Evolutionary conservation across 129 eudicot species (phyloP).

Genomic region (Centrapalus pauciflorus): DNA sequence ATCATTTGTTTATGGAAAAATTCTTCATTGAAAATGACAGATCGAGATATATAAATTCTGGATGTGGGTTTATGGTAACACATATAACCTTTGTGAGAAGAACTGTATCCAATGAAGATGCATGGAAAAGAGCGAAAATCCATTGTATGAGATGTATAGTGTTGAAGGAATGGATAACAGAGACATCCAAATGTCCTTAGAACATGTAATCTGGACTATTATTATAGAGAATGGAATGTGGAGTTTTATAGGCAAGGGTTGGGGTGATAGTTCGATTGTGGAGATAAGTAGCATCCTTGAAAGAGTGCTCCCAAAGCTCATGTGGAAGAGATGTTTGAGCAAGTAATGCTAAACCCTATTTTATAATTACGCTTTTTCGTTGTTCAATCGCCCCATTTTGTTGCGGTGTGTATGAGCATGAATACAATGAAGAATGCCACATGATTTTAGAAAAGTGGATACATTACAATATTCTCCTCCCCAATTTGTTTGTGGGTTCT

Average conservation of each 20-base stretch:
- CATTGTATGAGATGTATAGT: background rate
- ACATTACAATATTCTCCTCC: background rate
- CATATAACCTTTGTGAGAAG: background rate
- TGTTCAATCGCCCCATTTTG: background rate
- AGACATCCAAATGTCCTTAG: background rate
- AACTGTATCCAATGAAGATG: background rate
- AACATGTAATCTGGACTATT: no score
- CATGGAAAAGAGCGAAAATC: background rate
- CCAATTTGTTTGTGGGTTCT: background rate
- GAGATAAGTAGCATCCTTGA: background rate
- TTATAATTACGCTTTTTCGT: background rate
- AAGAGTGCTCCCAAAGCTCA: background rate
- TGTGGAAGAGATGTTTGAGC: background rate
- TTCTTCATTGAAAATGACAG: background rate
- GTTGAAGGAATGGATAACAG: background rate
- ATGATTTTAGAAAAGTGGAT: background rate
- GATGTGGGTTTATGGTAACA: background rate
- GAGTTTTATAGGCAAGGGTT: background rate
- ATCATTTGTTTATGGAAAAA: no score
- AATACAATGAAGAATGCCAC: background rate
- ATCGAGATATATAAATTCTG: background rate
- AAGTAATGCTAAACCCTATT: background rate
- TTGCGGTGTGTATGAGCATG: background rate
- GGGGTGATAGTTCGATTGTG: background rate
- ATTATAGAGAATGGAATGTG: background rate